Base-by-base conservation (phyloP, 1,284 basidiomycete genomes). In the Sporisorium reilianum region DNA sequence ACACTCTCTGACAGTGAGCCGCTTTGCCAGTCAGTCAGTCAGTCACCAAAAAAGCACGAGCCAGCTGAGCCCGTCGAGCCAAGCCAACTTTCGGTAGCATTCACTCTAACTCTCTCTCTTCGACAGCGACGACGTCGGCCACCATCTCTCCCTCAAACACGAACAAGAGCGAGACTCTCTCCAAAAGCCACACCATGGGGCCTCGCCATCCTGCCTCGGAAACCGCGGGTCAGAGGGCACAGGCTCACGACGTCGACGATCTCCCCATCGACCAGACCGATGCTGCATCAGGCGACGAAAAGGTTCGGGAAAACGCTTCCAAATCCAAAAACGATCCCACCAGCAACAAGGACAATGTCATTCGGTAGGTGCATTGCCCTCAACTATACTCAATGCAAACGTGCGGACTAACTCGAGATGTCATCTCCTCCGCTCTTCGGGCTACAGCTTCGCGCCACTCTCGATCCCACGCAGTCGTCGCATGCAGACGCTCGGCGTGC, bases 401-500 rank as follows among this genome's bases (percentile, higher is more conserved):
- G n/a, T n/a, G n/a, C n/a, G n/a, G n/a, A n/a, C 41, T 42, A 22
- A 42, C 41, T 42, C 9, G 36, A 38, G 11, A 34, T 12, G n/a
- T 12, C 32, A 3, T 11, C 36, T n/a, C 36, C 16, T 8, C 10
- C 22, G 36, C 46, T 20, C 46, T 3, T 16, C 25, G 12, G 11
- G 11, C 22, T 12, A 23, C 57, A 75, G 75, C 38, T 82, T 84
- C 45, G 82, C 77, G 5, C 81, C 82, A 10, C 69, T 82, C 14
- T 71, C 65, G 8, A 77, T 84, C 12, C 82, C 82, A 9, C 71
- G 72, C 25, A 75, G 74, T 44, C 75, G 81, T 10, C 60, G 80
- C 1, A 45, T 83, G n/a, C 85, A 85, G 55, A 85, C 85, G 5
- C 73, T 81, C 22, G 80, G 80, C 0, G 95, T 99, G 42, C 91